phyloP scores from a whole-genome alignment of 495 filamentous ascomycete species.

The Cercophora scortea region DNA sequence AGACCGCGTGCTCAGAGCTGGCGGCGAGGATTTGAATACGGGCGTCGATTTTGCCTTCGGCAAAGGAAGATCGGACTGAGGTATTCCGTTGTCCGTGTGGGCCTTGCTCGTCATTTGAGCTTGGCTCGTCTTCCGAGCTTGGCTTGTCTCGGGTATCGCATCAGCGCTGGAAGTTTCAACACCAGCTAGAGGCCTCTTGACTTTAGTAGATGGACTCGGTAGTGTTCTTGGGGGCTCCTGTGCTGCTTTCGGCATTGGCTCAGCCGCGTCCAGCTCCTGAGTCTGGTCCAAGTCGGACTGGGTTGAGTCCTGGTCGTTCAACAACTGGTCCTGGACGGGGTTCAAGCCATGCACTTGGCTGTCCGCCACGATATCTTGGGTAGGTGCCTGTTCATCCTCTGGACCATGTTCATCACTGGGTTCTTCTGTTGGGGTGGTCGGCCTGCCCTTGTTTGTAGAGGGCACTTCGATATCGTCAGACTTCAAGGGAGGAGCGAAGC shows the following conservation, averaged over 20 bases:
- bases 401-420: too few relatives aligned
- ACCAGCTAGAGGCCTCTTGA: neutral
- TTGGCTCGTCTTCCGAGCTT: constrained; percentile 29
- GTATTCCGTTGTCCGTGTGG: neutral
- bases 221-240: neutral
- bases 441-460: constrained; percentile 24
- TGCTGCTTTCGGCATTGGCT: neutral
- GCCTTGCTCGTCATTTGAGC: constrained; percentile 1
- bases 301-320: constrained; percentile 12
- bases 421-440: constrained; percentile 8
- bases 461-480: constrained; percentile 30
- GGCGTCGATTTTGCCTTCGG: constrained; percentile 1
- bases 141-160: constrained; percentile 35
- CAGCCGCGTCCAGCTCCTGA: constrained; percentile 1
- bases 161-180: neutral
- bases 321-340: neutral
- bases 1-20: constrained; percentile 16
- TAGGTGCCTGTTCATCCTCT: constrained; percentile 7
- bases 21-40: constrained; percentile 20
- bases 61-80: neutral
- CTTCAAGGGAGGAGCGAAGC: constrained; percentile 19
- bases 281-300: constrained; percentile 11
- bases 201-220: neutral
- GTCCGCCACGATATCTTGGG: constrained; percentile 24
- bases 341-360: constrained; percentile 15